phyloP scores from a whole-genome alignment of 352 stramenopile species.

The Phytopythium sindhum region DNA sequence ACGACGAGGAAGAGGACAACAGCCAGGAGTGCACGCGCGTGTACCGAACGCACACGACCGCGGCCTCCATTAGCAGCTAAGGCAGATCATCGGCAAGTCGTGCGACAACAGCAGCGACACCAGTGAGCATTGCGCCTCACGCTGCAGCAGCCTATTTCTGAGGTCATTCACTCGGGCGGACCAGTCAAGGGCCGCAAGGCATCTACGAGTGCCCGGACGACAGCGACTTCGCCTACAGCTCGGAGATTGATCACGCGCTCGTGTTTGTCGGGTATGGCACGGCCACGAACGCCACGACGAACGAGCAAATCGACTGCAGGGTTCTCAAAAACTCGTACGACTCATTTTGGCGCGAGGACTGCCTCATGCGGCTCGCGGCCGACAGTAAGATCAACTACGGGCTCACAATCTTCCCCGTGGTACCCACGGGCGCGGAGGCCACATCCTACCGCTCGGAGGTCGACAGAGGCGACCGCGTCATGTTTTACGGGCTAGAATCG shows the following conservation, averaged over 20 bases:
- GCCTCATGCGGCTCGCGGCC: slow-evolving; percentile 57
- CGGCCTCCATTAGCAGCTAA: slow-evolving; percentile 68
- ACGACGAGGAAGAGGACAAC: slow-evolving; percentile 53
- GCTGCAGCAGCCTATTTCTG: slow-evolving; percentile 71
- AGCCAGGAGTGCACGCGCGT: slow-evolving; percentile 10
- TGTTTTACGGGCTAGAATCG: slow-evolving; percentile 33
- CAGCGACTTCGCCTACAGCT: slow-evolving; percentile 55
- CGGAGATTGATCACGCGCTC: slow-evolving; percentile 67
- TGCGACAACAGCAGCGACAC: slow-evolving; percentile 52
- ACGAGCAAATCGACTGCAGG: slow-evolving; percentile 55
- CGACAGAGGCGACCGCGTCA: slow-evolving; percentile 40
- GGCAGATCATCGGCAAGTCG: slow-evolving; percentile 55
- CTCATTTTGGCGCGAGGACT: slow-evolving; percentile 62
- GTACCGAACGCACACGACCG: slow-evolving; percentile 32
- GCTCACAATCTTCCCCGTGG: slow-evolving; percentile 69
- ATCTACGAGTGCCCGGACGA: slow-evolving; percentile 74
- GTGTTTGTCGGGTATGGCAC: slow-evolving; percentile 72
- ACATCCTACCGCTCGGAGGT: slow-evolving; percentile 38
- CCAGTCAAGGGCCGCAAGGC: slow-evolving; percentile 81
- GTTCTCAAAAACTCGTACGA: slow-evolving; percentile 86
- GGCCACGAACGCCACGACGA: slow-evolving; percentile 15
- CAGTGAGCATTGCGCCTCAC: slow-evolving; percentile 53
- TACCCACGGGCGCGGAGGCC: slow-evolving; percentile 50
- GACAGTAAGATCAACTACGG: slow-evolving; percentile 80
- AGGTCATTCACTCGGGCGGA: slow-evolving; percentile 73